These are phyloP conservation scores for Ceratobasidium sp. DNA, from an alignment of 1,284 basidiomycete genomes.

Conservation along the genomic window DNA sequence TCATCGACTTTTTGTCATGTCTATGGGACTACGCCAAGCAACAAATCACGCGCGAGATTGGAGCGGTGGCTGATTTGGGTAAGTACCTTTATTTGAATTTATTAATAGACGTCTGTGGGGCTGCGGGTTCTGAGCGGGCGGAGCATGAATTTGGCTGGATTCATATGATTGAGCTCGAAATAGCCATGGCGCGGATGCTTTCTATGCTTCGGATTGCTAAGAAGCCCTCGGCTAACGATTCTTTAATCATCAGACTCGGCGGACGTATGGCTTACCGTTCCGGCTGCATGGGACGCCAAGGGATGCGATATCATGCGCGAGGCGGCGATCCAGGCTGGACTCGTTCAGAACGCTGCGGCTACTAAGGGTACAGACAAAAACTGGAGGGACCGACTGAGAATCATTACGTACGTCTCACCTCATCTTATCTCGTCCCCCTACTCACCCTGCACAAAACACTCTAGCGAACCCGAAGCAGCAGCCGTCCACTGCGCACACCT, in stretches of 20 bases:
- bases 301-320: slow-evolving; percentile 86
- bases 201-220: not conserved
- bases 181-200: not conserved
- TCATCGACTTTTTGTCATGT: slow-evolving; percentile 82
- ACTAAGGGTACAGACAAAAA: slow-evolving; percentile 67
- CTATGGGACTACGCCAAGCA: slow-evolving; percentile 88
- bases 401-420: slow-evolving; percentile 72
- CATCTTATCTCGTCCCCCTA: no score
- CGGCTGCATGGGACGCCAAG: slow-evolving; percentile 86
- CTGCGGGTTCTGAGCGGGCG: not conserved
- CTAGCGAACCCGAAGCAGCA: slow-evolving; percentile 85
- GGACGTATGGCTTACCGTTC: slow-evolving; percentile 84
- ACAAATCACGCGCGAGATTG: slow-evolving; percentile 85
- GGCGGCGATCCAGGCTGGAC: slow-evolving; percentile 80
- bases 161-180: no score
- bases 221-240: not conserved
- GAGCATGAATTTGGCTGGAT: not conserved
- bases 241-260: slow-evolving; percentile 71
- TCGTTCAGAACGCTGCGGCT: slow-evolving; percentile 77
- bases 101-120: not conserved
- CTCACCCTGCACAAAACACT: not conserved
- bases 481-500: slow-evolving; percentile 86
- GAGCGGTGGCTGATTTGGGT: slow-evolving; percentile 85
- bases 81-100: slow-evolving; percentile 51
- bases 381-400: slow-evolving; percentile 82